Base-by-base conservation (phyloP, 169 alveolate genomes). In the Plasmodium fragile region DNA sequence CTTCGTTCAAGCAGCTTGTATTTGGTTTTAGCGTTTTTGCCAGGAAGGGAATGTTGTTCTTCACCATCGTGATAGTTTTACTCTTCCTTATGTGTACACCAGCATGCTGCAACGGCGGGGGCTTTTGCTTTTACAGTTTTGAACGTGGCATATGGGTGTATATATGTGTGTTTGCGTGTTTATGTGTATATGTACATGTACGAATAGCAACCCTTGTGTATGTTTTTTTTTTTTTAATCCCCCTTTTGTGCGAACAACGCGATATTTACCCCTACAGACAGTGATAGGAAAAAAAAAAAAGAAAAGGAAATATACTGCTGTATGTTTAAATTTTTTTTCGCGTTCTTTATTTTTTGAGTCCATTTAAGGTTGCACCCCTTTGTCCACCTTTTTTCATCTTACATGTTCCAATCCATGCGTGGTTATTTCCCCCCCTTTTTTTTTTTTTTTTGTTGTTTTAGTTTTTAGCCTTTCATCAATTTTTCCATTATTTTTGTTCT, bases 401-500 rank as follows among this genome's bases (percentile, higher is more conserved):
- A 11, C 73, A 70, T 52, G 53, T 69, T 70, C 73, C 73, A 69
- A 69, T 69, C 53, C 52, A 11, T 30, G 32, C 30, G 22, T 55
- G 16, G 71, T 52, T 82, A 28, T 82, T 82, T 65, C n/a, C n/a
- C 5, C n/a, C 36, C 5, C 25, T 65, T 65, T 59, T 65, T 65
- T 65, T 65, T 65, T 59, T 65, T 65, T 65, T 65, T 65, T 25
- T n/a, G 75, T 65, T 82, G 92, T 82, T 82, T 82, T 82, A 82
- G 92, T 82, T 70, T 82, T 82, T 82, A 69, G 92, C 52, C 53
- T 82, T 18, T 8, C 36, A 41, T 8, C 30, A 80, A 45, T 49
- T 80, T 80, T 11, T 52, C 72, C 52, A 18, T 80, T 49, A 53
- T 81, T 81, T 36, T 81, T 25, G 30, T 53, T 49, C 89, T 43